phyloP scores from a whole-genome alignment of 257 asterid genomes.

The Rehmannia glutinosa region DNA sequence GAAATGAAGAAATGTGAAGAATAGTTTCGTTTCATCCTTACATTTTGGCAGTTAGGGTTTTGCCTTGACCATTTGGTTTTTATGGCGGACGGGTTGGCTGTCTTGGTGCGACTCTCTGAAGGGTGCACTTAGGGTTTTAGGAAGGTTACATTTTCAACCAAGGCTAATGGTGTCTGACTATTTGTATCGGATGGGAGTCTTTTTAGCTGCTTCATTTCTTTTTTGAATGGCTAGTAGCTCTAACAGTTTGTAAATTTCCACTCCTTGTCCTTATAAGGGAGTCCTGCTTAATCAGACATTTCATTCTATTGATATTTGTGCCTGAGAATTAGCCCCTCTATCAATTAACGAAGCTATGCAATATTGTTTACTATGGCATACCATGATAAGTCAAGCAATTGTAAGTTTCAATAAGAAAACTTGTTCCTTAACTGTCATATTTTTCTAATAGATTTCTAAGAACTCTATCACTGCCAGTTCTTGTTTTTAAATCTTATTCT shows the following conservation, averaged over 20 bases:
- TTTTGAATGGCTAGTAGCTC: background rate
- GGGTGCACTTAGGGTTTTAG: conserved; percentile 3
- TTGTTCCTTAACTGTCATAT: background rate
- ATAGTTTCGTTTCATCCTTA: background rate
- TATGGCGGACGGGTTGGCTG: background rate
- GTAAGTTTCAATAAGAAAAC: background rate
- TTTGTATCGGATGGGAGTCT: conserved; percentile 6
- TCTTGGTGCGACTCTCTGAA: background rate
- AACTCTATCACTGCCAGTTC: background rate
- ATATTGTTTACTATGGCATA: background rate
- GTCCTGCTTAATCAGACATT: background rate
- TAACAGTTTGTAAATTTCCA: background rate
- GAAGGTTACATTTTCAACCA: background rate
- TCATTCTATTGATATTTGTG: background rate
- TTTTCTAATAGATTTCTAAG: background rate
- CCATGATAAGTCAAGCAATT: conserved; percentile 7
- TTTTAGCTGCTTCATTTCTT: background rate
- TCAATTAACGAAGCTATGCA: background rate
- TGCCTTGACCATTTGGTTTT: conserved; percentile 11
- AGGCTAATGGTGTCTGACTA: conserved; percentile 13
- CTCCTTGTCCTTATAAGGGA: background rate
- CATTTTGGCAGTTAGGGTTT: conserved; percentile 31
- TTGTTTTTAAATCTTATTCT: background rate
- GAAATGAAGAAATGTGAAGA: background rate
- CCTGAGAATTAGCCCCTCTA: conserved; percentile 1